Conservation (phyloP, 495 filamentous ascomycete genomes). For the Neurospora sp. region DNA sequence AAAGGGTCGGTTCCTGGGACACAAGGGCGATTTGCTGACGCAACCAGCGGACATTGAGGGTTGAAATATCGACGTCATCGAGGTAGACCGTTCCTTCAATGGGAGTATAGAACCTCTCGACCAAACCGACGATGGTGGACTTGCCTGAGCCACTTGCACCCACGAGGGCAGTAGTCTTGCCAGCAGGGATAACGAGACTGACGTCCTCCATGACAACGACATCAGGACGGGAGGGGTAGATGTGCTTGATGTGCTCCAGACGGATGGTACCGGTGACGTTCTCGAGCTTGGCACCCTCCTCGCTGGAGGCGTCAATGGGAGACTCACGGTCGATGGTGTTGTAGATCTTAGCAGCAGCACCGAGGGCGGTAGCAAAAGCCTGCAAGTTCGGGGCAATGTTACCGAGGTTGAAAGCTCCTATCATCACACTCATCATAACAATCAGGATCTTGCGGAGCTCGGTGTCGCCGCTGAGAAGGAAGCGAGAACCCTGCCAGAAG, state of each 20-base stretch:
- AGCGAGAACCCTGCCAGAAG: conserved; percentile 91
- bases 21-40: conserved; percentile 87
- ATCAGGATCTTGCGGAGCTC: conserved; percentile 51
- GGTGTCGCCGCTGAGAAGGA: conserved; percentile 57
- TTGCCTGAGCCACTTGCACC: conserved; percentile 69
- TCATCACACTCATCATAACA: conserved; percentile 80
- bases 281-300: conserved; percentile 59
- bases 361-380: conserved; percentile 62
- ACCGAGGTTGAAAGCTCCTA: conserved; percentile 82
- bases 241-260: conserved; percentile 74
- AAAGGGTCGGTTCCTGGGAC: conserved; percentile 71
- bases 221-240: conserved; percentile 88
- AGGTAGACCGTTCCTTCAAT: conserved; percentile 68
- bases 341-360: conserved; percentile 84
- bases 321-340: conserved; percentile 85
- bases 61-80: conserved; percentile 73
- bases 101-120: conserved; percentile 89
- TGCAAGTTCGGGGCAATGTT: conserved; percentile 80
- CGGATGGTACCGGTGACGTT: conserved; percentile 68
- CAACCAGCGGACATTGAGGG: conserved; percentile 81
- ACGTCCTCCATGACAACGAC: conserved; percentile 80
- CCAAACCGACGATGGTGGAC: conserved; percentile 81
- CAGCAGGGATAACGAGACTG: conserved; percentile 66
- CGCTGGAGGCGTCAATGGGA: conserved; percentile 68
- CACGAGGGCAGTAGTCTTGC: conserved; percentile 79